Percentiles rank a stretch among this genome's conserved stretches.
phyloP scores from a whole-genome alignment of 345 rosid species.

The Rubroshorea leprosula region DNA sequence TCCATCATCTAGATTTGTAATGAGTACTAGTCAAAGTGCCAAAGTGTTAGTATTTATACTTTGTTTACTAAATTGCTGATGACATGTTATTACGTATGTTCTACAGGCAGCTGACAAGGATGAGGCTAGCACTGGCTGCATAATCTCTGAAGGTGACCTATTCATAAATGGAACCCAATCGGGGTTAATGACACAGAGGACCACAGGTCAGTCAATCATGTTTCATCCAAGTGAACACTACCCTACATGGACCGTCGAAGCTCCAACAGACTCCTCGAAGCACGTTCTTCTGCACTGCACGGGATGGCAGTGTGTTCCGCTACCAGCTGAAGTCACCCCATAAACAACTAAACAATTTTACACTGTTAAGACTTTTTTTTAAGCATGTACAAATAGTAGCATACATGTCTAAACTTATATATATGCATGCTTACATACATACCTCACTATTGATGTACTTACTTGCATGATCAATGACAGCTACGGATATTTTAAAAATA shows the following conservation, averaged over 20 bases:
- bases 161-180: conserved; percentile 57
- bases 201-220: conserved; percentile 20
- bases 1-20: too few species aligned
- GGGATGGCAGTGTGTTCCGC: conserved; percentile 66
- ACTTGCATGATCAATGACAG: too few species aligned
- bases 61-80: background rate
- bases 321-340: conserved; percentile 40
- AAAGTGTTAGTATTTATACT: background rate
- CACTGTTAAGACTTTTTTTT: background rate
- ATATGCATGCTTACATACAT: too few species aligned
- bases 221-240: conserved; percentile 74
- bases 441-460: too few species aligned
- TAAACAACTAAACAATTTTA: background rate
- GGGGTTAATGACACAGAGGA: conserved; percentile 36
- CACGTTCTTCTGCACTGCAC: conserved; percentile 61
- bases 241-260: conserved; percentile 60
- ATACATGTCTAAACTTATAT: too few species aligned
- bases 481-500: too few species aligned
- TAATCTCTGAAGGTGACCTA: conserved; percentile 82
- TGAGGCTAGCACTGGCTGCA: conserved; percentile 40
- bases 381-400: too few species aligned
- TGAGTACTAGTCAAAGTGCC: too few species aligned
- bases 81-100: background rate
- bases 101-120: conserved; percentile 72
- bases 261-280: conserved; percentile 59